Conservation (phyloP, 257 asterid species). For the Primulina huaijiensis region DNA sequence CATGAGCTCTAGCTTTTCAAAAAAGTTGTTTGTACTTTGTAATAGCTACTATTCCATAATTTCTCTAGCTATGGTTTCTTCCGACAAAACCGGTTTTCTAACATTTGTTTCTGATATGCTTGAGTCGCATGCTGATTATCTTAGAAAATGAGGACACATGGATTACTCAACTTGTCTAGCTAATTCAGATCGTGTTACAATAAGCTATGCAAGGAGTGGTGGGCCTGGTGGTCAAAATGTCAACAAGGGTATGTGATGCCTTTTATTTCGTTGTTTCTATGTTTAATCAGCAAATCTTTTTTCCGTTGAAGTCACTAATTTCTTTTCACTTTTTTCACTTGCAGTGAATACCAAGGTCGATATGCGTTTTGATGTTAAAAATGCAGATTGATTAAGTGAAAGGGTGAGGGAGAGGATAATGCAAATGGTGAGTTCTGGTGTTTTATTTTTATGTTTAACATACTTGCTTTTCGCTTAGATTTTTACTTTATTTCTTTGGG, state of each 20-base stretch:
- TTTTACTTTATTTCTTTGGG: neutral
- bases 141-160: conserved; percentile 5
- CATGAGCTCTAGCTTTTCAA: no score
- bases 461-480: neutral
- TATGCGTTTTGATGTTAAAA: conserved; percentile 86
- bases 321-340: conserved; percentile 10
- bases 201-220: conserved; percentile 82
- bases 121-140: neutral
- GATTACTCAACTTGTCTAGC: conserved; percentile 16
- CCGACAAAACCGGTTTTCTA: no score
- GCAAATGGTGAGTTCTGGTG: conserved; percentile 63
- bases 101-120: no score
- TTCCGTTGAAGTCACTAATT: conserved; percentile 11
- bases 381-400: conserved; percentile 78
- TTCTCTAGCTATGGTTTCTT: no score
- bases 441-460: conserved; percentile 16
- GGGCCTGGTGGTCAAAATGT: conserved; percentile 97
- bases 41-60: no score
- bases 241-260: conserved; percentile 61
- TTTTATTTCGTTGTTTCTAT: conserved; percentile 11
- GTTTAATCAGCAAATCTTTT: conserved; percentile 11
- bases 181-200: conserved; percentile 71
- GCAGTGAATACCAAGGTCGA: conserved; percentile 89
- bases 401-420: conserved; percentile 75
- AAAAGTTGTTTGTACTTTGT: no score